These are phyloP conservation scores for Tolypocladium amazonense DNA, from an alignment of 2,329 filamentous ascomycete species.

Conservation along the genomic window DNA sequence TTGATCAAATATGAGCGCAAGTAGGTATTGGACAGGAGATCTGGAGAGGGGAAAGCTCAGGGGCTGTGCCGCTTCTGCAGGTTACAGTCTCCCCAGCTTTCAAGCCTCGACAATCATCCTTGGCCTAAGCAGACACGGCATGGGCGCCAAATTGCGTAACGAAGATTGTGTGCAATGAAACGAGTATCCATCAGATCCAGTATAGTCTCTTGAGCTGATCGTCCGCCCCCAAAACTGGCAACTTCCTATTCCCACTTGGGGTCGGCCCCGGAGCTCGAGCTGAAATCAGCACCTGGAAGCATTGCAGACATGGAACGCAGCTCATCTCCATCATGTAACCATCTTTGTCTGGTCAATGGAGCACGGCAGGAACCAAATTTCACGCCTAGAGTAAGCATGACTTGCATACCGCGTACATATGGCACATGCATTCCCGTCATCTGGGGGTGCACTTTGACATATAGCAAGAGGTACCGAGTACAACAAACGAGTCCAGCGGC, in stretches of 20 bases:
- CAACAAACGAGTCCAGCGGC: background rate
- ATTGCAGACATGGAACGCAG: too few species aligned
- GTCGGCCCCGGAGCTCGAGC: background rate
- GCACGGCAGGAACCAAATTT: background rate
- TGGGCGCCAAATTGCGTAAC: background rate
- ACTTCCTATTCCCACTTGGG: background rate
- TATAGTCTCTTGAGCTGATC: background rate
- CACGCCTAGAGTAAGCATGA: slow-evolving; percentile 1
- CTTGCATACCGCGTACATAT: slow-evolving; percentile 1
- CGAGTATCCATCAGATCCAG: background rate
- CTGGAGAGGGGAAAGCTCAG: background rate
- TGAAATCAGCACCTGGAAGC: background rate
- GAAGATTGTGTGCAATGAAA: background rate
- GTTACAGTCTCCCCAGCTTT: slow-evolving; percentile 9
- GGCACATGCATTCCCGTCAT: background rate
- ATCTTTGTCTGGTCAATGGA: background rate
- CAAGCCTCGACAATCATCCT: background rate
- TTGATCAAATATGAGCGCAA: background rate
- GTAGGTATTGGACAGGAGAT: background rate
- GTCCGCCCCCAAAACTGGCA: background rate
- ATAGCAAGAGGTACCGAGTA: background rate
- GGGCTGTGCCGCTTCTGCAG: slow-evolving; percentile 19
- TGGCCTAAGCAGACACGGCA: background rate
- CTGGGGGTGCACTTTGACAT: background rate
- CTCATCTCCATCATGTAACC: background rate